These are phyloP conservation scores for Phymatotrichopsis omnivora DNA, from an alignment of 2,329 filamentous ascomycete species.

Conservation along the genomic window DNA sequence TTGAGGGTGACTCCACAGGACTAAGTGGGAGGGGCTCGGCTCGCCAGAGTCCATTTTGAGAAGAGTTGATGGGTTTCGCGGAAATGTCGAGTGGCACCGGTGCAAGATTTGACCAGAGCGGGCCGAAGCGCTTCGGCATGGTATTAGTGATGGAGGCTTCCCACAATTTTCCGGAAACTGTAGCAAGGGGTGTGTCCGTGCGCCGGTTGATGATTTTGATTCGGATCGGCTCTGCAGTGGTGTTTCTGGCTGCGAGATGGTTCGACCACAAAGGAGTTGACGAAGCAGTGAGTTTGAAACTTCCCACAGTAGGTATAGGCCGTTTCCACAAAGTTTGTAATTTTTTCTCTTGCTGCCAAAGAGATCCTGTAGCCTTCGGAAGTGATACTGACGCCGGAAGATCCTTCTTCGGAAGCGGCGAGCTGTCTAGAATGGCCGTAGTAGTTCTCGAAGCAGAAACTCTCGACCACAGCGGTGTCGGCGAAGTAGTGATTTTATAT, in stretches of 20 bases:
- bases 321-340: constrained; percentile 16
- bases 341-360: constrained; percentile 17
- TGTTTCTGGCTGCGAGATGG: constrained; percentile 15
- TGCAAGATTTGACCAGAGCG: too few species aligned
- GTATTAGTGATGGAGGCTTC: too few species aligned
- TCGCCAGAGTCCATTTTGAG: too few species aligned
- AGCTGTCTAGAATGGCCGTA: constrained; percentile 14
- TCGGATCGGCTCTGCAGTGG: constrained; percentile 8
- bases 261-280: constrained; percentile 16
- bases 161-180: constrained; percentile 17
- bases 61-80: too few species aligned
- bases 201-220: constrained; percentile 12
- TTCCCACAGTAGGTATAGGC: constrained; percentile 1
- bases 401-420: constrained; percentile 13
- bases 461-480: constrained; percentile 22
- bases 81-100: too few species aligned
- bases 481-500: constrained; percentile 1
- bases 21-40: too few species aligned
- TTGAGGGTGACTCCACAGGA: too few species aligned
- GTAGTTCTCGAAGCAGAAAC: constrained; percentile 22
- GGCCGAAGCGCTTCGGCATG: too few species aligned
- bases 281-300: constrained; percentile 4
- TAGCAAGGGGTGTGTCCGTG: constrained; percentile 10
- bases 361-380: constrained; percentile 13
- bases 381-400: too few species aligned